phyloP scores from a whole-genome alignment of 331 rosid genomes.

The Telfairia occidentalis region DNA sequence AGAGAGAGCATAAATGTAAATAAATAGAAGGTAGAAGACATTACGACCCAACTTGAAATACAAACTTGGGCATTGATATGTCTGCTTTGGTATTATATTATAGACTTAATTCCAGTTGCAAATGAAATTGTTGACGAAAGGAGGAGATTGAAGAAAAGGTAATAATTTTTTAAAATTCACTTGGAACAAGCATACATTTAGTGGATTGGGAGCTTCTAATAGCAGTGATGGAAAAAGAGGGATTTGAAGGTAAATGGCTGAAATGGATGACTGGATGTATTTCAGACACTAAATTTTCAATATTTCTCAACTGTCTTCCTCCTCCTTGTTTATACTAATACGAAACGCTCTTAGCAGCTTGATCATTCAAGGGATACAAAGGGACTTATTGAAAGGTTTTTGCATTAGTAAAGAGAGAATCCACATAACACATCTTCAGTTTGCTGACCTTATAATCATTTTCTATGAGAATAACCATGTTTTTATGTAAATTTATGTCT shows the following conservation, averaged over 20 bases:
- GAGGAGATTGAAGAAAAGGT: neutral
- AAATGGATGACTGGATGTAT: neutral
- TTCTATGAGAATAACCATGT: neutral
- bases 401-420: neutral
- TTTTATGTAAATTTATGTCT: neutral
- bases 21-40: neutral
- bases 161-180: neutral
- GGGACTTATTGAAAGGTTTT: neutral
- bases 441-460: neutral
- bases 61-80: neutral
- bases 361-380: neutral
- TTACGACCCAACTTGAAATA: neutral
- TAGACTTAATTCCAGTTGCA: neutral
- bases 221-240: neutral
- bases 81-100: neutral
- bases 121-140: neutral
- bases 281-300: neutral
- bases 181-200: neutral
- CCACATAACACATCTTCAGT: neutral
- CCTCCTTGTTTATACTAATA: neutral
- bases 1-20: neutral
- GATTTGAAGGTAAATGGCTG: neutral
- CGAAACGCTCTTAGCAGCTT: neutral
- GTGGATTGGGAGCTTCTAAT: neutral
- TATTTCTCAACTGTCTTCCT: neutral